phyloP scores from a whole-genome alignment of 345 rosid genomes.

The Brassica rapa region DNA sequence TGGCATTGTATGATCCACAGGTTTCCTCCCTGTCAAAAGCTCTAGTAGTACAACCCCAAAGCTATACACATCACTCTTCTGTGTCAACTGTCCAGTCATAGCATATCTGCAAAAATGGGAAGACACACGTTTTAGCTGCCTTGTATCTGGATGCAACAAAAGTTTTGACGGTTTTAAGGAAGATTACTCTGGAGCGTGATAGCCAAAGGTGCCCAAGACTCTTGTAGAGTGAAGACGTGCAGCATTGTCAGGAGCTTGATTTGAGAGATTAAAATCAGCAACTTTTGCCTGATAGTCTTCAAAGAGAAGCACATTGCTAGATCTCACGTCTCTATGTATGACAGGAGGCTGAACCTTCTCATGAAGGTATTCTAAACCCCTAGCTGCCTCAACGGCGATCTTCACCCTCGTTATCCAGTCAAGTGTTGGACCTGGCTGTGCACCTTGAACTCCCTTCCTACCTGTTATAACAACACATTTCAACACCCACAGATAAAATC shows the following conservation, averaged over 20 bases:
- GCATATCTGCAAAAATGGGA: constrained; percentile 37
- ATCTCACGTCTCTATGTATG: constrained; percentile 94
- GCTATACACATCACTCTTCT: constrained; percentile 43
- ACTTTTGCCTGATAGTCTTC: constrained; percentile 94
- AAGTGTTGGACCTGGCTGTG: constrained; percentile 98
- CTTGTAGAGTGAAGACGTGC: constrained; percentile 99
- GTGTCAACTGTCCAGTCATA: constrained; percentile 45
- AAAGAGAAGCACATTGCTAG: constrained; percentile 94
- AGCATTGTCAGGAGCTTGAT: constrained; percentile 99
- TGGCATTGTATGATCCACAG: constrained; percentile 45
- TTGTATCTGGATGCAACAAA: constrained; percentile 4
- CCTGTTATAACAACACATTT: constrained; percentile 47
- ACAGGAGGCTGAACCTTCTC: constrained; percentile 84
- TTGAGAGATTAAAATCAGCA: constrained; percentile 94
- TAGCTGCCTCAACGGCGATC: constrained; percentile 94
- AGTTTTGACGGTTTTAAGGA: neutral
- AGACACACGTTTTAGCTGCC: neutral
- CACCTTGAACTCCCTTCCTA: constrained; percentile 99
- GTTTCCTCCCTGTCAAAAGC: constrained; percentile 45
- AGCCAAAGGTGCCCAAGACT: constrained; percentile 97
- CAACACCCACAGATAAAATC: neutral
- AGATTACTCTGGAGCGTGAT: constrained; percentile 97
- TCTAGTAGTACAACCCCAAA: constrained; percentile 44
- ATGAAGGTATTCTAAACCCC: constrained; percentile 94
- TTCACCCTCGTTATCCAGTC: constrained; percentile 95